Evolutionary conservation across 345 rosid genomes (phyloP), one percentile per base, ranked within the genome.

Genomic region (Noccaea caerulescens): DNA sequence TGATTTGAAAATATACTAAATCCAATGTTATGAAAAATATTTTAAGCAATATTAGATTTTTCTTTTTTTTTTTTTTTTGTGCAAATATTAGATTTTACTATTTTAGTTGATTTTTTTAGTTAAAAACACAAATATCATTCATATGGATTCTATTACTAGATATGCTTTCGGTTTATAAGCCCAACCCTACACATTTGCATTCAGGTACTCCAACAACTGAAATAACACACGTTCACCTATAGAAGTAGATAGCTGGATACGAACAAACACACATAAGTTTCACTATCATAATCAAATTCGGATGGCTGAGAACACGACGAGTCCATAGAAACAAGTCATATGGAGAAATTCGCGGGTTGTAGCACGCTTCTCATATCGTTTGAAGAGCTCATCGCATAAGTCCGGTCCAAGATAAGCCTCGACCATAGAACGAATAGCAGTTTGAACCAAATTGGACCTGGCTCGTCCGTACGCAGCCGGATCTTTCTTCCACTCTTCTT

Each of bases 391-490:
- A 2, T 79, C 68, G 39, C 82, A 77, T 20, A 86, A 79, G 53
- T 76, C 64, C 1, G 72, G 82, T 57, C 90, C 86, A 30, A 86
- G 70, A 64, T 83, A 83, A 18, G 84, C 86, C 62, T 83, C 69
- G 10, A 77, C 79, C 66, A 82, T 80, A 13, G 87, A 83, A 30
- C 86, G 73, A 23, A 86, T 79, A 10, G 84, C 79, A 46, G 86
- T 84, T 51, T 86, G 81, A 55, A 82, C 84, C 66, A 83, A 25
- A 79, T 80, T 83, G 76, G 87, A 80, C 58, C 82, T 80, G 80
- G 77, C 81, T 76, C 72, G 76, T 30, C 87, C 87, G 61, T 82
- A 82, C 27, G 87, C 80, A 49, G 73, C 79, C 10, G 86, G 86
- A 73, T 86, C 86, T 50, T 38, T 73, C 41, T 73, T 73, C 83